Base-by-base conservation (phyloP, 306 rosid species). In the Dalbergia oliveri region DNA sequence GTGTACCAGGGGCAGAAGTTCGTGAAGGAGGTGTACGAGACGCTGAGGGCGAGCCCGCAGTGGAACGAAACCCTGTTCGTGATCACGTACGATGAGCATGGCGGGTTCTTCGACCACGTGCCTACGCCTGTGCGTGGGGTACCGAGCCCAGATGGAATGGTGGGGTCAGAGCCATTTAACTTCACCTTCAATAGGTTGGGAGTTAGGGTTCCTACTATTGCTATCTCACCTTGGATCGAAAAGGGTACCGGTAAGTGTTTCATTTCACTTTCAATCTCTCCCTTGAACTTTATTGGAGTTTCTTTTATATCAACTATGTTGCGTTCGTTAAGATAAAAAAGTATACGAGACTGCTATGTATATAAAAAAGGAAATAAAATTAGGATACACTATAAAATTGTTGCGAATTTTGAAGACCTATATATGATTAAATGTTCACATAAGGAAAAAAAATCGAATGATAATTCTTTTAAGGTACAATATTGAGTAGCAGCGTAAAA, bases 61-160 rank as follows among this genome's bases (percentile, higher is more conserved):
- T 94, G 98, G 98, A 94, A 92, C 58, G 43, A 88, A 8, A 92
- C 97, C 49, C 66, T 94, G 26, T 77, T 94, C 0, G 0, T 94
- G 43, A 90, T 94, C 56, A 94, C 97, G 2, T 94, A 94, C 54
- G 98, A 94, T 69, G 97, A 94, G 75, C 98, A 94, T 47, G 98
- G 98, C 0, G 98, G 98, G 41, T 93, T 91, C 73, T 94, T 11
- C 0, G 98, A 94, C 50, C 97, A 94, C 33, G 97, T 94, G 33
- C 76, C 97, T 0, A 94, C 95, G 1, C 97, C 98, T 0, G 90
- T 81, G 4, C 75, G 64, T 37, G 97, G 91, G 7, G 87, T 94
- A 9, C 98, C 97, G 0, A 91, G 89, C 51, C 97, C 97, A 0
- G 97, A 94, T 58, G 97, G 89, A 8, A 92, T 92, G 31, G 89